Evolutionary conservation across 768 basidiomycete genomes (phyloP), one percentile per base, ranked within the genome.

Genomic region (Tulasnella sp.): DNA sequence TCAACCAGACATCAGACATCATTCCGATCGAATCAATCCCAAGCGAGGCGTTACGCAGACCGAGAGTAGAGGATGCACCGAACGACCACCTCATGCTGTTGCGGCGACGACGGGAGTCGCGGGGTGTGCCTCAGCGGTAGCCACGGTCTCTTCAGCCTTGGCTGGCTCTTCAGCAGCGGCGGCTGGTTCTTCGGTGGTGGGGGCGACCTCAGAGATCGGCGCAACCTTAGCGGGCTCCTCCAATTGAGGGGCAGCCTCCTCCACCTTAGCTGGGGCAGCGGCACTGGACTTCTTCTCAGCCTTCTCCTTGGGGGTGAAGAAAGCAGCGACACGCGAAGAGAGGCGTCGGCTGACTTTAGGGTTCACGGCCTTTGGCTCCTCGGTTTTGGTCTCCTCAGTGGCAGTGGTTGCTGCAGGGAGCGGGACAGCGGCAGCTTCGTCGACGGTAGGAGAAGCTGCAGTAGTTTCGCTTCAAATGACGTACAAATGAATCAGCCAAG

Each of bases 181-280:
- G n/a, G 45, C 71, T 69, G 41, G 71, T 60, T 3, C 65, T 79
- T 80, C 21, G 77, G 73, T 19, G 83, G 84, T n/a, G 7, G 53
- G 48, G 27, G 34, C 59, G 38, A 87, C 84, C 70, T 86, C 80
- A 75, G 90, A 88, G 64, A 94, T 77, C 61, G 91, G 90, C 56
- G 87, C 88, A 64, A 92, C 81, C 10, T 85, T 85, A 29, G 78
- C 67, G 51, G 87, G 88, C 74, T 88, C 83, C 51, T 90, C 91
- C 65, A 93, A 86, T 77, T 84, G 83, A 65, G 91, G 90, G 41
- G 91, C 88, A 70, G 88, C 78, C 76, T 91, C 88, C 64, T 90
- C 85, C 60, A 92, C 87, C 78, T 90, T 92, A n/a, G n/a, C n/a
- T 48, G 88, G 77, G 58, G 89, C 81, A 4, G 83, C 69, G 10